A percentile compares a stretch with the other conserved stretches of the same genome.
These are phyloP conservation scores for Penicillium sp. DNA, from an alignment of 2,329 filamentous ascomycete species.

Conservation along the genomic window DNA sequence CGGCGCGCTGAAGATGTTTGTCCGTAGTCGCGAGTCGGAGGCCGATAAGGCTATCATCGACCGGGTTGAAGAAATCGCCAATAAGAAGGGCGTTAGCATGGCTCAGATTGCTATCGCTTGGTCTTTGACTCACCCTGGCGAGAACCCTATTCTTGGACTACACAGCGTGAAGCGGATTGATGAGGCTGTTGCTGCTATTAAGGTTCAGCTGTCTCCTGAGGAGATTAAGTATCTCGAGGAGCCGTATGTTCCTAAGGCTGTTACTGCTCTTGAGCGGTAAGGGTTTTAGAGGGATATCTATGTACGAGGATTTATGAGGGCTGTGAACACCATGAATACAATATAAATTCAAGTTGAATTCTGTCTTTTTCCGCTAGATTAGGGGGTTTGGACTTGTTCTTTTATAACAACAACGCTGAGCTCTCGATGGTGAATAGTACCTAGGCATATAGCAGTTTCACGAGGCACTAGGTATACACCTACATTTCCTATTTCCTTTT, in stretches of 20 bases:
- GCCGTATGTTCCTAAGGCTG: constrained; percentile 55
- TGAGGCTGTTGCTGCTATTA: constrained; percentile 53
- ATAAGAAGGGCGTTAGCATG: constrained; percentile 59
- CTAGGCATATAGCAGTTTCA: neutral
- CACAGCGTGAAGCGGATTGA: constrained; percentile 59
- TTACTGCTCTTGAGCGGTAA: constrained; percentile 29
- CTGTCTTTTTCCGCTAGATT: neutral
- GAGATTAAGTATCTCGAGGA: constrained; percentile 63
- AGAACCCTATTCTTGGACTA: constrained; percentile 62
- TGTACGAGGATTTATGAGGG: neutral
- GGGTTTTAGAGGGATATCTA: neutral
- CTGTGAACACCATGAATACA: neutral
- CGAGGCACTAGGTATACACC: neutral
- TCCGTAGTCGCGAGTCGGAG: constrained; percentile 45
- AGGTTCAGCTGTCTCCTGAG: constrained; percentile 53
- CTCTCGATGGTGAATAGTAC: neutral
- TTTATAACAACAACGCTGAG: neutral
- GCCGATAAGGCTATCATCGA: constrained; percentile 53
- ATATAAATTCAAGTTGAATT: neutral
- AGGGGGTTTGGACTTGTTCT: neutral
- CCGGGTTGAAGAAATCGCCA: constrained; percentile 58
- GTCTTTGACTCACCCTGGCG: constrained; percentile 53
- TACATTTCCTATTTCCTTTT: neutral
- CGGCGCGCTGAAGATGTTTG: constrained; percentile 40
- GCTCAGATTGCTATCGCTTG: constrained; percentile 64